Conservation (phyloP, 805 yeast species). For the Nematodospora valgi region DNA sequence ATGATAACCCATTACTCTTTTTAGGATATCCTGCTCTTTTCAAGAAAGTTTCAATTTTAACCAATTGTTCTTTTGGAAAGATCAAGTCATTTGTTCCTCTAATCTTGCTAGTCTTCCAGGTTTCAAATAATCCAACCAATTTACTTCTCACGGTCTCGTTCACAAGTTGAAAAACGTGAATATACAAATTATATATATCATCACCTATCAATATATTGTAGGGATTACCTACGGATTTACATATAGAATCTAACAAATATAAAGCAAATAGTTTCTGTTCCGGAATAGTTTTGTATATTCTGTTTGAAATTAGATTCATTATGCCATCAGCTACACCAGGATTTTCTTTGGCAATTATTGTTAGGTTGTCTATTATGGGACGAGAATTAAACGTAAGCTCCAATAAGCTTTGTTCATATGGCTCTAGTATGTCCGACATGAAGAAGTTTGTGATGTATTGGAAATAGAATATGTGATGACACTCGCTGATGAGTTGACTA, state of each 20-base stretch:
- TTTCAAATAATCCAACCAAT: constrained; percentile 72
- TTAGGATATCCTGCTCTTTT: constrained; percentile 26
- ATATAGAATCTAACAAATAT: constrained; percentile 85
- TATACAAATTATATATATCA: constrained; percentile 65
- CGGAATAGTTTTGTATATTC: constrained; percentile 77
- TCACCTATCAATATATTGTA: constrained; percentile 76
- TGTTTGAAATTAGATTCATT: constrained; percentile 66
- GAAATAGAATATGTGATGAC: too few relatives aligned
- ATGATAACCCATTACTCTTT: too few relatives aligned
- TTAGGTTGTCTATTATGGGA: constrained; percentile 83
- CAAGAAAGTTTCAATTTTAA: constrained; percentile 71
- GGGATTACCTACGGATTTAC: constrained; percentile 87
- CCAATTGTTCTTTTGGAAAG: constrained; percentile 68
- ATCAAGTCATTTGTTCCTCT: constrained; percentile 61
- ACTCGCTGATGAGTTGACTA: too few relatives aligned
- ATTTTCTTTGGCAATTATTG: constrained; percentile 84
- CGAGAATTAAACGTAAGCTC: constrained; percentile 85
- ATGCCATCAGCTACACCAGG: constrained; percentile 73
- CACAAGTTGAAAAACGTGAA: constrained; percentile 74
- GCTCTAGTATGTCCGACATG: constrained; percentile 30
- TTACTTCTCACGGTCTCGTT: constrained; percentile 72
- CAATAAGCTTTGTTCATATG: constrained; percentile 66
- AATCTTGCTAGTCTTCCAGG: constrained; percentile 76
- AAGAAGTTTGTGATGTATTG: too few relatives aligned
- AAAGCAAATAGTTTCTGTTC: constrained; percentile 79